Base-by-base conservation (phyloP, 352 stramenopile species). In the Pythium apleroticum region DNA sequence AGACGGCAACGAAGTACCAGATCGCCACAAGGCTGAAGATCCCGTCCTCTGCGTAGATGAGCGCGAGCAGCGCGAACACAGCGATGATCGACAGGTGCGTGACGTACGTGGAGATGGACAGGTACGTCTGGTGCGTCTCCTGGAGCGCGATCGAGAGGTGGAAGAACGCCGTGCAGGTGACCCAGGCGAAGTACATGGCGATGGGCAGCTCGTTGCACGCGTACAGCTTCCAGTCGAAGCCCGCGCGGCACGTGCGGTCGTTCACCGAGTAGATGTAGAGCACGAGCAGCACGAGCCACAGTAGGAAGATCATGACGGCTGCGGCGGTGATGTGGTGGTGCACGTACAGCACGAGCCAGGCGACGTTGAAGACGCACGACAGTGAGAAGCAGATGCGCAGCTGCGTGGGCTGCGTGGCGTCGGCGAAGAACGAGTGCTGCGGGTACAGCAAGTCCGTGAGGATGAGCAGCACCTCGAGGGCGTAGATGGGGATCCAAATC, bases 231-330 rank as follows among this genome's bases (percentile, higher is more conserved):
- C 84, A 93, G 59, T 90, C 77, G 57, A 86, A 81, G 27, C n/a
- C 22, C 14, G 30, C 50, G n/a, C 74, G 76, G 55, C 69, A 46
- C 39, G 78, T 81, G 27, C 83, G 82, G 58, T 93, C 85, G 46
- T 90, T 91, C 22, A 91, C 73, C n/a, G 85, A 76, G 72, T 90
- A 91, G 9, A 90, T 63, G 68, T 93, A 93, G 30, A 93, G 76
- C 58, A 91, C 69, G 20, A 93, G 69, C 48, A 93, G 53, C 55
- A 77, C 80, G 30, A 93, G 52, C 84, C 84, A 93, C 25, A 93
- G 74, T 43, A 81, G 50, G 56, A 73, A 90, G 64, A 91, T 89
- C 60, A 84, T 45, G 22, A 88, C 71, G 1, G 79, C 88, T 22
- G 82, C 74, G 22, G 65, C 75, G 50, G 88, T 76, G 35, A 90